Percentiles rank a stretch among this genome's conserved stretches.
phyloP scores from a whole-genome alignment of 176 grass and related monocot genomes.

The Alloteropsis semialata region DNA sequence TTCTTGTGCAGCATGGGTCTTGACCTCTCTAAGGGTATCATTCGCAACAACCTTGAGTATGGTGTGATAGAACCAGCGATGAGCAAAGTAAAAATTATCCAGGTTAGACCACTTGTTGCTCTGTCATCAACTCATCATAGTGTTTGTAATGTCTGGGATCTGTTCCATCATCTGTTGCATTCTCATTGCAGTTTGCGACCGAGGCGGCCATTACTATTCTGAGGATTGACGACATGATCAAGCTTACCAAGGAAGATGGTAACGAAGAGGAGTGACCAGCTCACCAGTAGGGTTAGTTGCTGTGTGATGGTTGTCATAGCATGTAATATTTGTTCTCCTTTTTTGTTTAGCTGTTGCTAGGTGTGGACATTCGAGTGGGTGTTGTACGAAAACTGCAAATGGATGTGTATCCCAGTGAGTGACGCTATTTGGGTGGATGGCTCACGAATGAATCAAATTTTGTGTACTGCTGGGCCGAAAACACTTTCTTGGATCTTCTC shows the following conservation, averaged over 20 bases:
- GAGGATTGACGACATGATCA: constrained; percentile 97
- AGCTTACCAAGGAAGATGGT: constrained; percentile 78
- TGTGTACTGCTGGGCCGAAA: neutral
- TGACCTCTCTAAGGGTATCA: constrained; percentile 68
- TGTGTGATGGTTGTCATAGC: neutral
- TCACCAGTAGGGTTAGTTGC: neutral
- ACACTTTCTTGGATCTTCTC: neutral
- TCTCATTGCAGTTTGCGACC: constrained; percentile 62
- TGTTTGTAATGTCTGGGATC: neutral
- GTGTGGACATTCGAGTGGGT: neutral
- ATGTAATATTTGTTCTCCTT: constrained; percentile 4
- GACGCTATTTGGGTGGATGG: neutral
- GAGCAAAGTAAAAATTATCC: constrained; percentile 95
- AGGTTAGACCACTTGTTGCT: constrained; percentile 16
- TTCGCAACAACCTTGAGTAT: constrained; percentile 76
- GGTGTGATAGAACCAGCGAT: constrained; percentile 90
- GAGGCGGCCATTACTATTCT: constrained; percentile 97
- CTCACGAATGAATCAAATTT: neutral
- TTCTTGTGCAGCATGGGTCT: constrained; percentile 65
- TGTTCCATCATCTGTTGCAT: neutral
- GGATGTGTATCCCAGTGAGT: neutral
- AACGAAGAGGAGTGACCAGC: constrained; percentile 48
- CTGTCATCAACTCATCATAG: neutral
- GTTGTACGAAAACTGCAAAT: neutral
- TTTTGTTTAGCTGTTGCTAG: neutral